Conservation (phyloP, 169 alveolate species). For the Cytauxzoon felis region DNA sequence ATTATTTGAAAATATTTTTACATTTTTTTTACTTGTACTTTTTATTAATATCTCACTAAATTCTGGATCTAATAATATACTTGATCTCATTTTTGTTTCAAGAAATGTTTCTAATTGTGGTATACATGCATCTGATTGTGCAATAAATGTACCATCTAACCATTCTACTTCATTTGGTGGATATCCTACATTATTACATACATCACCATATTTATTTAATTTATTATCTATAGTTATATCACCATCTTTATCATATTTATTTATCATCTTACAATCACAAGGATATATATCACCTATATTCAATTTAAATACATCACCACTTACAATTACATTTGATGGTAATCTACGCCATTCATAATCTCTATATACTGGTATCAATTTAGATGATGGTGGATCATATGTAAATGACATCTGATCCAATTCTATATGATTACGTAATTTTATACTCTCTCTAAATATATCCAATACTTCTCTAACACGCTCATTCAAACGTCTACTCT, state of each 20-base stretch:
- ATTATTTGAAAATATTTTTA: too few relatives aligned
- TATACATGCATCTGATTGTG: conserved; percentile 38
- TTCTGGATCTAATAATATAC: conserved; percentile 11
- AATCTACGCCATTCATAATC: conserved; percentile 52
- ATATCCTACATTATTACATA: conserved; percentile 22
- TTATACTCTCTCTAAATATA: background rate
- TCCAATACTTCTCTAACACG: conserved; percentile 44
- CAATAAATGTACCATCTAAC: conserved; percentile 46
- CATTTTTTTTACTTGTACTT: conserved; percentile 7
- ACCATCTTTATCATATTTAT: conserved; percentile 19
- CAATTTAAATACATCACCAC: conserved; percentile 59
- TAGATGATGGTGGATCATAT: conserved; percentile 59
- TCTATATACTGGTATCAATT: conserved; percentile 51
- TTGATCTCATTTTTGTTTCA: conserved; percentile 11
- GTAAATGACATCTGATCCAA: conserved; percentile 36
- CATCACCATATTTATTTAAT: conserved; percentile 19
- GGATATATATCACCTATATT: conserved; percentile 44
- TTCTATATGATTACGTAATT: conserved; percentile 16
- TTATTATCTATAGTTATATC: conserved; percentile 13
- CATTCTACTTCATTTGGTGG: conserved; percentile 15
- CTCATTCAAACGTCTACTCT: conserved; percentile 18
- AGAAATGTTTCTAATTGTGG: conserved; percentile 41
- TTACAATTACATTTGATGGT: conserved; percentile 49
- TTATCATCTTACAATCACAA: conserved; percentile 39
- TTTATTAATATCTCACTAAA: background rate